Evolutionary conservation across 2,329 filamentous ascomycete genomes (phyloP).

Genomic region (Xylariales sp.): DNA sequence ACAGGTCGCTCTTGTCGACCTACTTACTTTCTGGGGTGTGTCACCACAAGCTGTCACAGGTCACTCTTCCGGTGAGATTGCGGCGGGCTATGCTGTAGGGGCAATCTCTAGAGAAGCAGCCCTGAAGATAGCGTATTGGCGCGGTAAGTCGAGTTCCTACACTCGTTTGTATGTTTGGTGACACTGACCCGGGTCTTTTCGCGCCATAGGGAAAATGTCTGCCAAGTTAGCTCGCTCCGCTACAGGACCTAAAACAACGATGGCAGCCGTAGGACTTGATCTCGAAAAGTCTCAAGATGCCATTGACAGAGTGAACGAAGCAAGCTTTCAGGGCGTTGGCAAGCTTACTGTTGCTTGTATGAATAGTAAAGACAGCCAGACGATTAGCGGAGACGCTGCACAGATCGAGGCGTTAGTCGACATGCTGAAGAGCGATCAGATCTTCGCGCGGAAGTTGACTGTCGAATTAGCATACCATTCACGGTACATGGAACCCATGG

Average conservation of each 20-base stretch:
- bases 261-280: constrained; percentile 26
- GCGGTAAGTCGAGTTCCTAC: constrained; percentile 43
- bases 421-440: constrained; percentile 20
- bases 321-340: neutral
- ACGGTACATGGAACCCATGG: constrained; percentile 49
- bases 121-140: constrained; percentile 51
- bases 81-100: constrained; percentile 53
- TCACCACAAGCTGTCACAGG: constrained; percentile 50
- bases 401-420: constrained; percentile 31
- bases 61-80: constrained; percentile 56
- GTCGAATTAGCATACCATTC: constrained; percentile 46
- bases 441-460: constrained; percentile 38
- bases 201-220: constrained; percentile 12
- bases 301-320: constrained; percentile 22
- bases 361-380: constrained; percentile 41
- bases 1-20: constrained; percentile 52
- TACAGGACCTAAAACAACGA: constrained; percentile 15
- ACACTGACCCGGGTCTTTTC: neutral
- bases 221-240: constrained; percentile 10
- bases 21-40: constrained; percentile 49
- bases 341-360: constrained; percentile 29
- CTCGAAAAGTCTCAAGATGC: constrained; percentile 14
- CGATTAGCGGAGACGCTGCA: constrained; percentile 41
- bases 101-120: constrained; percentile 47
- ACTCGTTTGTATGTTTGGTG: neutral